A percentile compares a stretch with the other conserved stretches of the same genome.
Conservation (phyloP, 176 grass and related monocot genomes). For the Ensete ventricosum region DNA sequence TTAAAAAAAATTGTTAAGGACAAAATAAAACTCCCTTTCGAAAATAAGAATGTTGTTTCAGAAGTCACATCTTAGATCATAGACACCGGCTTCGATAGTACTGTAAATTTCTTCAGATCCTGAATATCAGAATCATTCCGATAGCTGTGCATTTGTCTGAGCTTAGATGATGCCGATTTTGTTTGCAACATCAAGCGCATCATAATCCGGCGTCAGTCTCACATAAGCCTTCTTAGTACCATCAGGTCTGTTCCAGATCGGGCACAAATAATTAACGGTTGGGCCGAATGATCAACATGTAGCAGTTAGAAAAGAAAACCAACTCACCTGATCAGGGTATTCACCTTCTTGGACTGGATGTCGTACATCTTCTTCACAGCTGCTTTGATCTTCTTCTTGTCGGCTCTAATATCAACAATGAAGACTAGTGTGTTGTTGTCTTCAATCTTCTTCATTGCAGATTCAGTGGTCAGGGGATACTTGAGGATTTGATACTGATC, state of each 20-base stretch:
- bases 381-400: conserved; percentile 1
- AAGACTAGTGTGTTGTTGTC: background rate
- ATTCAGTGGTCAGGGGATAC: background rate
- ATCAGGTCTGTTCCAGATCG: background rate
- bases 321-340: background rate
- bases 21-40: too few species aligned
- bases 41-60: too few species aligned
- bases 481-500: background rate
- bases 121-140: too few species aligned
- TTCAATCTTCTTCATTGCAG: conserved; percentile 1
- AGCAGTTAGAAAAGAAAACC: background rate
- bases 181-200: background rate
- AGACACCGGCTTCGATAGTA: too few species aligned
- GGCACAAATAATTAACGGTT: background rate
- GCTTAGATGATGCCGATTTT: background rate
- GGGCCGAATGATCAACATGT: background rate
- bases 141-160: too few species aligned
- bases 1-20: too few species aligned
- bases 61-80: too few species aligned
- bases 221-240: background rate
- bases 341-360: background rate
- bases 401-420: background rate
- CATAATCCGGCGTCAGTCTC: background rate
- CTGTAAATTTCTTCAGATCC: too few species aligned
- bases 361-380: background rate